Evolutionary conservation across 2,329 filamentous ascomycete genomes (phyloP).

Genomic region (Leptographium procerum): DNA sequence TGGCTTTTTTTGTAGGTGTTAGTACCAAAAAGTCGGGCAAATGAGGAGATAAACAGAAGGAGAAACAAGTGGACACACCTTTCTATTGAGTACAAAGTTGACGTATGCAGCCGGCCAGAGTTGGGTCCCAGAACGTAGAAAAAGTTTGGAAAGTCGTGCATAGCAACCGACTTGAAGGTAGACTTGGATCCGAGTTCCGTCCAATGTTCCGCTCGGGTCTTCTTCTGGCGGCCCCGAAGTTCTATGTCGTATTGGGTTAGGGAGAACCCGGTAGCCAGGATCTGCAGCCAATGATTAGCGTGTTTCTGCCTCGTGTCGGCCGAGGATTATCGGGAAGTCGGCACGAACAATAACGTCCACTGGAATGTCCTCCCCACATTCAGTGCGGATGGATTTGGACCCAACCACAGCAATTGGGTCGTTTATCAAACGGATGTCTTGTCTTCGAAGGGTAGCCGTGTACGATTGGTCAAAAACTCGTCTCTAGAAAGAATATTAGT

Average conservation of each 20-base stretch:
- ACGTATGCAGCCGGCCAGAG: neutral
- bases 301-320: neutral
- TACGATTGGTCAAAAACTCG: neutral
- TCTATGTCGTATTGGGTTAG: neutral
- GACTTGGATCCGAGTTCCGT: neutral
- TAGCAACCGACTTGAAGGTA: neutral
- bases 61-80: no score
- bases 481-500: neutral
- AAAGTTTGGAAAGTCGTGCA: neutral
- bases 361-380: neutral
- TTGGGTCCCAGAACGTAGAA: neutral
- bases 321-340: no score
- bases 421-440: neutral
- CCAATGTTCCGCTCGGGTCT: neutral
- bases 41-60: no score
- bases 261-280: neutral
- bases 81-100: neutral
- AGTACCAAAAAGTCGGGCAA: no score
- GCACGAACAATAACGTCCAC: neutral
- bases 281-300: neutral
- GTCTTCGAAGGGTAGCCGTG: neutral
- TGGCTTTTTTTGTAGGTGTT: neutral
- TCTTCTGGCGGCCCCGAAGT: neutral
- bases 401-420: neutral
- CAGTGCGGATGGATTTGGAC: neutral